Evolutionary conservation across 1,284 basidiomycete genomes (phyloP).

Genomic region (Pseudozyma tsukubaensis): DNA sequence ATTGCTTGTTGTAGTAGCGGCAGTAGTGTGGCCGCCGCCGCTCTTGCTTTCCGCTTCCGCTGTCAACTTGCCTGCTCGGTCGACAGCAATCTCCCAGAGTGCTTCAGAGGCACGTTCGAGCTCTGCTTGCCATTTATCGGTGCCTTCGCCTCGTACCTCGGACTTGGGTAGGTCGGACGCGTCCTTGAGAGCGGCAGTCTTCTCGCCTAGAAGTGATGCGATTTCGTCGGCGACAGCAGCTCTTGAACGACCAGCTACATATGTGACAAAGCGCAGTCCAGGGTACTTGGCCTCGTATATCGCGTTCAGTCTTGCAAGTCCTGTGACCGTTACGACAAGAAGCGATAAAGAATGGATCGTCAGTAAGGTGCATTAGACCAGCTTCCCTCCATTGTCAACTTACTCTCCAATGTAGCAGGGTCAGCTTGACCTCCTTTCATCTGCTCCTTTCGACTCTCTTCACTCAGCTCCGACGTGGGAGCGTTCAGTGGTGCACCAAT

Average conservation of each 20-base stretch:
- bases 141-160: constrained; percentile 23
- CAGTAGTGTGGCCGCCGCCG: constrained; percentile 2
- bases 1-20: constrained; percentile 2
- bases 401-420: constrained; percentile 51
- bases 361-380: background rate
- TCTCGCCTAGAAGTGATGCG: constrained; percentile 44
- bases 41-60: constrained; percentile 17
- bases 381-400: constrained; percentile 1
- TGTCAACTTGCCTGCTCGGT: constrained; percentile 57
- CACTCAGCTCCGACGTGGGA: constrained; percentile 45
- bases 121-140: constrained; percentile 57
- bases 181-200: constrained; percentile 23
- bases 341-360: background rate
- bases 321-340: constrained; percentile 6
- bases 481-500: constrained; percentile 53
- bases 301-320: constrained; percentile 55
- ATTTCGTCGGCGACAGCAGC: constrained; percentile 57
- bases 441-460: constrained; percentile 56
- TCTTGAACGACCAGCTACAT: constrained; percentile 72
- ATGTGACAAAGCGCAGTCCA: constrained; percentile 64
- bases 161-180: constrained; percentile 33
- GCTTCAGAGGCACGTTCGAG: constrained; percentile 60
- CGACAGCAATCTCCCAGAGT: constrained; percentile 64
- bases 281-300: constrained; percentile 64
- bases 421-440: constrained; percentile 53